Evolutionary conservation across 1,284 basidiomycete genomes (phyloP).

Genomic region (Salmacisia buchloeana): DNA sequence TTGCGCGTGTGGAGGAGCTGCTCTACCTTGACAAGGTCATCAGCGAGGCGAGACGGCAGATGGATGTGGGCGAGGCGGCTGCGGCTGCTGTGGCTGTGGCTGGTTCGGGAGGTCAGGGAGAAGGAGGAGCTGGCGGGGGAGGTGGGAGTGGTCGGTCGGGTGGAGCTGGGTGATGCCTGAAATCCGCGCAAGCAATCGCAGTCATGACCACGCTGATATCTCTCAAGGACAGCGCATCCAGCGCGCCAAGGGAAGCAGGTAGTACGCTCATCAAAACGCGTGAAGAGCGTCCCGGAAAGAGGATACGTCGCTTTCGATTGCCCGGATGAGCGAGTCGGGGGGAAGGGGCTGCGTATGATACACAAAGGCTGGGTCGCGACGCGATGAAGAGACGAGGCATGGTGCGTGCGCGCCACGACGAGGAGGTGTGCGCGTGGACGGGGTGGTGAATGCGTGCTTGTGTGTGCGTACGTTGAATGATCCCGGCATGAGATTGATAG

Average conservation of each 20-base stretch:
- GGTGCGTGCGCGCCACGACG: too few species aligned
- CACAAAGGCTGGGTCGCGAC: too few species aligned
- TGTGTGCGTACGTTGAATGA: background rate
- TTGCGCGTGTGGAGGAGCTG: constrained; percentile 44
- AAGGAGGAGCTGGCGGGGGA: too few species aligned
- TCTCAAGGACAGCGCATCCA: background rate
- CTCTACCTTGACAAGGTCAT: constrained; percentile 48
- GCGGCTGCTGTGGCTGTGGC: background rate
- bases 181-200: too few species aligned
- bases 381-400: too few species aligned
- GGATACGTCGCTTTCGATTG: too few species aligned
- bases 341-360: too few species aligned
- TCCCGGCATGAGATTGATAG: background rate
- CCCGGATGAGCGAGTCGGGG: too few species aligned
- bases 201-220: background rate
- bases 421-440: background rate
- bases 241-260: too few species aligned
- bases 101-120: too few species aligned
- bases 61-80: background rate
- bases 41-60: constrained; percentile 27
- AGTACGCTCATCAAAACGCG: too few species aligned
- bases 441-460: background rate
- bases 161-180: background rate
- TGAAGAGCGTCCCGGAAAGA: too few species aligned
- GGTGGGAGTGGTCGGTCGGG: background rate